These are phyloP conservation scores for Macrolepiota fuliginosa DNA, from an alignment of 768 basidiomycete genomes.

Conservation along the genomic window DNA sequence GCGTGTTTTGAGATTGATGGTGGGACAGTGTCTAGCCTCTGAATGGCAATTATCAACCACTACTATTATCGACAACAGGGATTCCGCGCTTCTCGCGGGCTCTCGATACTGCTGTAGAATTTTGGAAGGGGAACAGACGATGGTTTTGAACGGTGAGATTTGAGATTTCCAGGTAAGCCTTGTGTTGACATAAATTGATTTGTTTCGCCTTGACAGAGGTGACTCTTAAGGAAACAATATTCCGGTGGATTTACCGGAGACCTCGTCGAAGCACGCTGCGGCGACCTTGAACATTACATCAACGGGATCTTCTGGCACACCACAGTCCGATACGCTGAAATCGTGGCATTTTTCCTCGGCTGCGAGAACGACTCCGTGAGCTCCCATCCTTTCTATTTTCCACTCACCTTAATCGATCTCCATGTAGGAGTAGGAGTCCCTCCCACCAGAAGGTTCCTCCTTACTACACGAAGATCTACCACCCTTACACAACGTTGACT, in stretches of 20 bases:
- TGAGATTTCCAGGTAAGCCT: no score
- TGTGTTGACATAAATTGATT: no score
- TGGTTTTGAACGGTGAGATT: no score
- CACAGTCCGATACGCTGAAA: constrained; percentile 73
- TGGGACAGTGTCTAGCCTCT: no score
- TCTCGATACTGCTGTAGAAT: no score
- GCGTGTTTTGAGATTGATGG: no score
- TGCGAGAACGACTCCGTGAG: constrained; percentile 75
- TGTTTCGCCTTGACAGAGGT: no score
- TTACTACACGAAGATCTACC: constrained; percentile 81
- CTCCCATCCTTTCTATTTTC: constrained; percentile 6
- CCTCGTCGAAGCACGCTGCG: constrained; percentile 79
- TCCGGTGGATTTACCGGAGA: constrained; percentile 76
- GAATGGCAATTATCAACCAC: no score
- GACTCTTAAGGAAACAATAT: constrained; percentile 83
- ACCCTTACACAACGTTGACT: constrained; percentile 85
- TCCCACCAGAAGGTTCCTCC: constrained; percentile 65
- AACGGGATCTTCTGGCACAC: constrained; percentile 70
- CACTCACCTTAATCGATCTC: background rate
- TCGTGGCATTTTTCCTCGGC: constrained; percentile 74
- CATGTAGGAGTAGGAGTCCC: constrained; percentile 66
- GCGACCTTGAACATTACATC: constrained; percentile 81
- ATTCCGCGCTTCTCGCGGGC: no score
- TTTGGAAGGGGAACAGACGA: no score
- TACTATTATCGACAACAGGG: no score